Evolutionary conservation across 2,329 filamentous ascomycete genomes (phyloP).

Genomic region (Gliomastix tumulicola): DNA sequence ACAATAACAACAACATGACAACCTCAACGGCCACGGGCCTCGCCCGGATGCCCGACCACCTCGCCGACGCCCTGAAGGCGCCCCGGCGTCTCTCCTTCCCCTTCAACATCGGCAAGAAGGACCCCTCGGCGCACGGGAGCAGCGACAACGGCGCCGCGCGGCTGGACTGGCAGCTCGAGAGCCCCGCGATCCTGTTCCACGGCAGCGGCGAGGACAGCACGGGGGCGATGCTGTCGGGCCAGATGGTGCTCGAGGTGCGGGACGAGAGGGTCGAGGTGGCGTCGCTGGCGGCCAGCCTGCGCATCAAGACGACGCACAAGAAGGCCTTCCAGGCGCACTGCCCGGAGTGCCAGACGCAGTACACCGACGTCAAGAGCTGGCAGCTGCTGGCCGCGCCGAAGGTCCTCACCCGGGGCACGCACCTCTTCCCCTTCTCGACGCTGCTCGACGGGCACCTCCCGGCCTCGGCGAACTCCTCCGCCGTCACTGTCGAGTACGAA

Average conservation of each 20-base stretch:
- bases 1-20: too few species aligned
- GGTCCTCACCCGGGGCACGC: slow-evolving; percentile 45
- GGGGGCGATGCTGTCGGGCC: slow-evolving; percentile 79
- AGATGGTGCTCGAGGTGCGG: slow-evolving; percentile 66
- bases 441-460: slow-evolving; percentile 82
- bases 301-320: slow-evolving; percentile 68
- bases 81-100: slow-evolving; percentile 33
- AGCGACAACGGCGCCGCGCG: slow-evolving; percentile 29
- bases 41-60: slow-evolving; percentile 27
- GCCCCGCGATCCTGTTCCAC: slow-evolving; percentile 79
- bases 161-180: slow-evolving; percentile 64
- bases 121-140: too few species aligned
- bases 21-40: slow-evolving; percentile 11
- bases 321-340: slow-evolving; percentile 77
- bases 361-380: slow-evolving; percentile 73
- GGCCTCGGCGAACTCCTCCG: slow-evolving; percentile 66
- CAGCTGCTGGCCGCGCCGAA: slow-evolving; percentile 59
- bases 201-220: slow-evolving; percentile 68
- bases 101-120: slow-evolving; percentile 35
- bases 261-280: slow-evolving; percentile 62
- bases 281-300: slow-evolving; percentile 65
- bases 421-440: slow-evolving; percentile 84
- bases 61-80: slow-evolving; percentile 28
- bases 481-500: slow-evolving; percentile 72
- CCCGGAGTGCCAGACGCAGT: slow-evolving; percentile 64